A percentile compares a stretch with the other conserved stretches of the same genome.
Conservation (phyloP, 1,284 basidiomycete species). For the Ceratobasidium sp. region DNA sequence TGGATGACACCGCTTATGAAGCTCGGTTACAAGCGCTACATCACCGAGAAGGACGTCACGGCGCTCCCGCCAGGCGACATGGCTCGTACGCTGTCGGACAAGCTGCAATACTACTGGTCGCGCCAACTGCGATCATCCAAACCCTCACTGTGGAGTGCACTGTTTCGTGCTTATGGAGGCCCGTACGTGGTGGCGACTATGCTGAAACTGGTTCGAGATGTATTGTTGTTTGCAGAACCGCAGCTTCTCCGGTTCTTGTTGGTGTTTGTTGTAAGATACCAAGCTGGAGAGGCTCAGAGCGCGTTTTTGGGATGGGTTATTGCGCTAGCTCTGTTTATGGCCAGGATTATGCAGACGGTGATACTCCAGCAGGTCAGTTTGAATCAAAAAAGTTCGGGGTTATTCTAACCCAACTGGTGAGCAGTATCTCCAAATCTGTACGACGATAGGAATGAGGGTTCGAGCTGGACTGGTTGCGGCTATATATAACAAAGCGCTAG, state of each 20-base stretch:
- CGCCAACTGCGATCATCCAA: conserved; percentile 47
- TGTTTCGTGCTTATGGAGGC: conserved; percentile 82
- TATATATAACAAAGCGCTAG: conserved; percentile 89
- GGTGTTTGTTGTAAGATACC: conserved; percentile 83
- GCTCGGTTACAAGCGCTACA: conserved; percentile 62
- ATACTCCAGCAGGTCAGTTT: conserved; percentile 81
- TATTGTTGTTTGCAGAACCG: conserved; percentile 87
- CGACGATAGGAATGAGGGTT: conserved; percentile 91
- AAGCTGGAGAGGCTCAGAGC: conserved; percentile 55
- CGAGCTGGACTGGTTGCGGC: conserved; percentile 87
- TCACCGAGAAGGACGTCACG: conserved; percentile 84
- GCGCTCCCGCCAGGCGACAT: conserved; percentile 76
- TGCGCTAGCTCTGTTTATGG: conserved; percentile 82
- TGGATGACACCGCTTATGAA: conserved; percentile 86
- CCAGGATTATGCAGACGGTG: conserved; percentile 82
- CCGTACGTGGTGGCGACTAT: conserved; percentile 77
- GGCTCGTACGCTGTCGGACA: conserved; percentile 75
- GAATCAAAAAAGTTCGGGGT: too few species aligned
- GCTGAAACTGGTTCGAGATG: conserved; percentile 84
- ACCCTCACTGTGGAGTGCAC: conserved; percentile 77
- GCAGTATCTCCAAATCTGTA: conserved; percentile 85
- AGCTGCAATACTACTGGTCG: conserved; percentile 66
- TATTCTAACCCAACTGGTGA: too few species aligned
- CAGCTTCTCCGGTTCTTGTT: conserved; percentile 89
- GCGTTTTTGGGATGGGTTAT: conserved; percentile 78